A percentile compares a stretch with the other conserved stretches of the same genome.
phyloP scores from a whole-genome alignment of 1,284 basidiomycete species.

The Tremellales sp. region DNA sequence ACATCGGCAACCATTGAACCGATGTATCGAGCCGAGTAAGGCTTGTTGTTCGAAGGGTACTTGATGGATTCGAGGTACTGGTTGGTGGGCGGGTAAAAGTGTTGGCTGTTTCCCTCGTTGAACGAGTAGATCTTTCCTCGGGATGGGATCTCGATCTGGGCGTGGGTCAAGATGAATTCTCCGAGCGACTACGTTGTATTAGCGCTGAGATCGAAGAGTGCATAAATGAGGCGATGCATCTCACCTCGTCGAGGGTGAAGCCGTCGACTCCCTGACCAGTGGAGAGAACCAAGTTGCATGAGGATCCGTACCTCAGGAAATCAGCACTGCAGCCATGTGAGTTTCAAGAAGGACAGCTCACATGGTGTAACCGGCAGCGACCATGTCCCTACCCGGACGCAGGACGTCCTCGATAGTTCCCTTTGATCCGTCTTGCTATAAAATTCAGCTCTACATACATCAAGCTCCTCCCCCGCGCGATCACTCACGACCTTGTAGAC shows the following conservation, averaged over 20 bases:
- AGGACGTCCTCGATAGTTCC: constrained; percentile 84
- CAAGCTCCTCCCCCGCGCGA: background rate
- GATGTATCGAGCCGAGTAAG: constrained; percentile 93
- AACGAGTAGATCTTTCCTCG: constrained; percentile 99
- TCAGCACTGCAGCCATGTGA: background rate
- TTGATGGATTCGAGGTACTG: constrained; percentile 96
- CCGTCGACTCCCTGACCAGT: constrained; percentile 97
- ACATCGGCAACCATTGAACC: constrained; percentile 84
- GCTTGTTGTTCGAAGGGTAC: constrained; percentile 65
- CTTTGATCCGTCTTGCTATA: constrained; percentile 65
- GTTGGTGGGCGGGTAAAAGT: constrained; percentile 81
- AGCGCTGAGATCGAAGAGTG: background rate
- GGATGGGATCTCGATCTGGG: constrained; percentile 86
- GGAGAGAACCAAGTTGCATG: constrained; percentile 92
- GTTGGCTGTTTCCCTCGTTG: constrained; percentile 96
- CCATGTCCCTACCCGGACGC: constrained; percentile 93
- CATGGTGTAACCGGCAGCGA: constrained; percentile 96
- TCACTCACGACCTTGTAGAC: constrained; percentile 77
- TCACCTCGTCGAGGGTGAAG: constrained; percentile 86
- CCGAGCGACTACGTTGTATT: constrained; percentile 60
- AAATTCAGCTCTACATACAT: constrained; percentile 6
- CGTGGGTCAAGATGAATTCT: constrained; percentile 99
- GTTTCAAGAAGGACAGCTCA: constrained; percentile 44
- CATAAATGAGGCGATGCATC: constrained; percentile 2
- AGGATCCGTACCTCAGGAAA: constrained; percentile 91